Percentiles rank a stretch among this genome's conserved stretches.
These are phyloP conservation scores for Fusarium longipes DNA, from an alignment of 2,329 filamentous ascomycete genomes.

Conservation along the genomic window DNA sequence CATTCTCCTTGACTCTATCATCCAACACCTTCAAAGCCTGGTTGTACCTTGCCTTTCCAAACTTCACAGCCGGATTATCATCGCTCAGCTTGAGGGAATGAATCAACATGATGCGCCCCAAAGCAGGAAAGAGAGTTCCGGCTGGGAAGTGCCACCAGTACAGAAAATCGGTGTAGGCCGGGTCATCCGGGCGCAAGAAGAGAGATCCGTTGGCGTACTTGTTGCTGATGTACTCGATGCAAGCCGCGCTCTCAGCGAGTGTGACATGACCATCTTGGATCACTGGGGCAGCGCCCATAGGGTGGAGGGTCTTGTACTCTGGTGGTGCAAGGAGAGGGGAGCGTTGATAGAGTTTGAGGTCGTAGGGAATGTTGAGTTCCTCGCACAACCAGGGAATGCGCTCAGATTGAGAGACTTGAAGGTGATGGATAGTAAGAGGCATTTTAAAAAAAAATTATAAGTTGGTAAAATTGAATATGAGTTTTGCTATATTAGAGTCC, in stretches of 20 bases:
- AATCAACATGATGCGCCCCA: slow-evolving; percentile 55
- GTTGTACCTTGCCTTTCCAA: slow-evolving; percentile 50
- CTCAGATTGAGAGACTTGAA: slow-evolving; percentile 70
- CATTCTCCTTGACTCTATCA: slow-evolving; percentile 57
- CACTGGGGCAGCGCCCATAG: slow-evolving; percentile 67
- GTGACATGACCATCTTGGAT: slow-evolving; percentile 65
- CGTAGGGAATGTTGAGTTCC: slow-evolving; percentile 68
- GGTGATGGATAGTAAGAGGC: slow-evolving; percentile 62
- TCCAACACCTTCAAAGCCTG: slow-evolving; percentile 63
- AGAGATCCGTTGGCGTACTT: slow-evolving; percentile 64
- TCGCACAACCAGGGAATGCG: slow-evolving; percentile 73
- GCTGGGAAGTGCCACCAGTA: slow-evolving; percentile 73
- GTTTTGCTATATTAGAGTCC: background rate
- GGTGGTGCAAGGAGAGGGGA: slow-evolving; percentile 36
- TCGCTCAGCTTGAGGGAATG: background rate
- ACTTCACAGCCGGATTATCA: slow-evolving; percentile 46
- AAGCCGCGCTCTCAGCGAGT: slow-evolving; percentile 69
- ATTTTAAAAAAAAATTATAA: slow-evolving; percentile 2
- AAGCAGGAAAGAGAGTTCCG: slow-evolving; percentile 55
- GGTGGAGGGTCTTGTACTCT: slow-evolving; percentile 51
- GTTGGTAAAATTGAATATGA: background rate
- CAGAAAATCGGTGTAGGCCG: slow-evolving; percentile 68
- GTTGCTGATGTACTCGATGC: slow-evolving; percentile 70
- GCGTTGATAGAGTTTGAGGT: slow-evolving; percentile 39
- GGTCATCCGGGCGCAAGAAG: slow-evolving; percentile 56